Base-by-base conservation (phyloP, 768 basidiomycete species). In the Tricholoma furcatifolium region DNA sequence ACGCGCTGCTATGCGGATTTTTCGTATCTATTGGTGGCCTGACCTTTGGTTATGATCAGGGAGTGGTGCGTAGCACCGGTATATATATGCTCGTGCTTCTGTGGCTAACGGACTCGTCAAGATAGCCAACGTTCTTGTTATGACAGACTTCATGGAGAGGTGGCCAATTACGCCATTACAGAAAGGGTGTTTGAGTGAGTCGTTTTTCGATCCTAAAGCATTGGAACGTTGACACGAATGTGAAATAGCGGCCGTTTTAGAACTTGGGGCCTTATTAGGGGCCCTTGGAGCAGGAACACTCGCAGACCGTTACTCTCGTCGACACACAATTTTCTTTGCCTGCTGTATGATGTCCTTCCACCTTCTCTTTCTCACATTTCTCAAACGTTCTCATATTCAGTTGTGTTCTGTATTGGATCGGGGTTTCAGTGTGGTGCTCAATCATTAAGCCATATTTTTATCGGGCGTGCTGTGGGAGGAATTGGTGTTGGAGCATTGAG, bases 41-140 rank as follows among this genome's bases (percentile, higher is more conserved):
- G 51, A 82, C 85, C 12, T 91, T 91, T 66, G 89, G 89, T 8
- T 91, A 91, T 62, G 89, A 91, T 60, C 89, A 91, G 62, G 89
- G 89, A 34, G 90, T 91, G 43, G 78, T 78, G 59, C 41, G 71
- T 67, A 0, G 27, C 15, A 17, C 12, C 12, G 18, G 0, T 30
- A 12, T 15, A 39, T 39, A 10, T 21, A 32, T 18, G 23, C 6
- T 43, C 12, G 21, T 17, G 17, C 47, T 27, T 34, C 23, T 14
- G 27, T 7, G 7, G 15, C 20, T 36, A 6, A 18, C 35, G 21
- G 27, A 31, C 46, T 11, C 41, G 15, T 6, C 31, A 20, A 80
- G 78, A 90, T 93, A 57, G 87, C 91, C 2, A 93, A 92, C 64
- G 83, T 93, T 12, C 76, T 93, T 11, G 88, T 92, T 11, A 92